Percentiles rank a stretch among this genome's conserved stretches.
These are phyloP conservation scores for Trichoderma lentiforme DNA, from an alignment of 2,329 filamentous ascomycete genomes.

Conservation along the genomic window DNA sequence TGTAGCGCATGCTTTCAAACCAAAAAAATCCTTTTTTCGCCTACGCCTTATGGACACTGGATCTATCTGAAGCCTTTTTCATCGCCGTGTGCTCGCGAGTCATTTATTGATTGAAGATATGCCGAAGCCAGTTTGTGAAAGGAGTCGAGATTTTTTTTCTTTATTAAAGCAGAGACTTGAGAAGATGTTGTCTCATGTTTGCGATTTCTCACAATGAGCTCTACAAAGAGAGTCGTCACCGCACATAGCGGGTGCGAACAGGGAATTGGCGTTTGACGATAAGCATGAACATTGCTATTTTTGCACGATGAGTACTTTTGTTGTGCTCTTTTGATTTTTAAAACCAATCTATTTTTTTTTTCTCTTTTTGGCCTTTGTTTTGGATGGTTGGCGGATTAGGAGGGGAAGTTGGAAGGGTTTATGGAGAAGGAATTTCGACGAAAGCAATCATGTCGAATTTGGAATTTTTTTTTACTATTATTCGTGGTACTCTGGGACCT, in stretches of 20 bases:
- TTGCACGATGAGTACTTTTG: constrained; percentile 27
- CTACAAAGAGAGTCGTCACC: neutral
- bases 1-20: constrained; percentile 34
- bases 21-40: neutral
- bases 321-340: neutral
- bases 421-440: neutral
- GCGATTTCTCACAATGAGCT: neutral
- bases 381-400: neutral
- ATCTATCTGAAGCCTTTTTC: constrained; percentile 15
- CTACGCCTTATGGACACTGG: constrained; percentile 12
- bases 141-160: neutral
- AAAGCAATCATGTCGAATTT: neutral
- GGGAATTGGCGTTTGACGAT: constrained; percentile 23
- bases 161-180: neutral
- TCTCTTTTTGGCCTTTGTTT: constrained; percentile 8
- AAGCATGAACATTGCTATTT: constrained; percentile 38
- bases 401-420: neutral
- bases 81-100: constrained; percentile 3
- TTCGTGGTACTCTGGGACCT: neutral
- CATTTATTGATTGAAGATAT: neutral
- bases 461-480: neutral
- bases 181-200: neutral
- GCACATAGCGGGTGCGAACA: neutral
- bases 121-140: neutral
- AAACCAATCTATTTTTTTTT: neutral